phyloP scores from a whole-genome alignment of 1,139 yeast species.

The Geotrichum histeridarum region DNA sequence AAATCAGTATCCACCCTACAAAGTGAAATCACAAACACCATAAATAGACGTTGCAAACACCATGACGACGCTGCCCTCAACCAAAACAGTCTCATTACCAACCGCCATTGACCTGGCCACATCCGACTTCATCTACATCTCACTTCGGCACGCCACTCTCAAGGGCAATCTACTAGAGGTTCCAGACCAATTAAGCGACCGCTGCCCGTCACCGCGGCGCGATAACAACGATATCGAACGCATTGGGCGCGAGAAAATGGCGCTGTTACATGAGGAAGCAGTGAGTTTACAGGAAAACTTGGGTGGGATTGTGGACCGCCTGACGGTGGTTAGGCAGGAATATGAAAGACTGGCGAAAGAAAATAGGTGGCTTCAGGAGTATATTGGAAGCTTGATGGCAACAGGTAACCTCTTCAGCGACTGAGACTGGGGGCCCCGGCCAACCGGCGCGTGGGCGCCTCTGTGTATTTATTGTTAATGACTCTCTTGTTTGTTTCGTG shows the following conservation, averaged over 20 bases:
- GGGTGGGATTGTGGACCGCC: slow-evolving; percentile 36
- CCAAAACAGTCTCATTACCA: background rate
- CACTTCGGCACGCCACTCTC: background rate
- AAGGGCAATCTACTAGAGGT: background rate
- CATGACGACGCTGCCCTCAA: too few species aligned
- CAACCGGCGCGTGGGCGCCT: background rate
- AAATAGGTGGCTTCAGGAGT: slow-evolving; percentile 77
- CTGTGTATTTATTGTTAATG: background rate
- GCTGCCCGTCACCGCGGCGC: slow-evolving; percentile 31
- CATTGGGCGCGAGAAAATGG: slow-evolving; percentile 34
- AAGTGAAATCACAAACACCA: too few species aligned
- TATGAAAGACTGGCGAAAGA: slow-evolving; percentile 67
- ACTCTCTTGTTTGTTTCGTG: too few species aligned
- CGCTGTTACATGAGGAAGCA: slow-evolving; percentile 33
- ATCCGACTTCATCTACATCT: background rate
- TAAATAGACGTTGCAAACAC: too few species aligned
- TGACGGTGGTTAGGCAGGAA: slow-evolving; percentile 46
- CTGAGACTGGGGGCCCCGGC: background rate
- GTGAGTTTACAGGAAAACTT: slow-evolving; percentile 37
- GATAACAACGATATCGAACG: slow-evolving; percentile 32
- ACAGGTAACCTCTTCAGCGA: slow-evolving; percentile 46
- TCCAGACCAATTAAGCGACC: background rate
- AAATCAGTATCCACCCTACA: too few species aligned
- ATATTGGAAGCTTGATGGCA: slow-evolving; percentile 78
- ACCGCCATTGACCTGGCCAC: background rate